Evolutionary conservation across 306 rosid species (phyloP), one percentile per base, ranked within the genome.

Genomic region (Sicyos edulis): DNA sequence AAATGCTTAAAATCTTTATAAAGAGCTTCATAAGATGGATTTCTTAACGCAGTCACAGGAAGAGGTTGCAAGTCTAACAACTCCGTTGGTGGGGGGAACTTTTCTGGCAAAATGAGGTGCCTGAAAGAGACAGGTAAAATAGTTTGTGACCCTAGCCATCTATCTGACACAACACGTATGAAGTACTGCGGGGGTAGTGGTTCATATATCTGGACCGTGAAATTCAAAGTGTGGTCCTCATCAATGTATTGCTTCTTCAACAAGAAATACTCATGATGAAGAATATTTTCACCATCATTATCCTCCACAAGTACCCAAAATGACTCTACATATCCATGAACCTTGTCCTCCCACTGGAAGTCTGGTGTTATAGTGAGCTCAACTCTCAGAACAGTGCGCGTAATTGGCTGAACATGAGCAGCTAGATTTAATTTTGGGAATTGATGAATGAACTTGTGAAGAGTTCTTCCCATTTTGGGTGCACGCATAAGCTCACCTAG

Each of bases 251-350:
- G 96, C 82, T 92, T 90, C 84, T 92, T 90, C 83, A 92, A 75
- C 85, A 92, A 19, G 80, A 92, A 92, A 80, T 82, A 83, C 55
- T 92, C 98, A 22, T 92, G 98, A 81, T 92, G 96, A 71, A 85
- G 98, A 67, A 92, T 88, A 71, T 71, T 83, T 71, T 90, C 98
- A 5, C 96, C 91, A 63, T 92, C 98, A 74, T 83, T 88, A 81
- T 92, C 96, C 91, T 92, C 98, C 82, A 92, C 96, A 75, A 90
- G 86, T 62, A 90, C 89, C 96, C 98, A 92, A 82, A 90, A 90
- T 37, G 96, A 92, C 83, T 92, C 96, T 65, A 90, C 96, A 78
- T 85, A 92, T 61, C 98, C 98, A 76, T 90, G 98, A 74, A 92
- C 71, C 78, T 86, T 87, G 84, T 92, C 98, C 72, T 92, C 98